Evolutionary conservation across 1,139 yeast species (phyloP), one percentile per base, ranked within the genome.

Genomic region (Hansenula sp.): DNA sequence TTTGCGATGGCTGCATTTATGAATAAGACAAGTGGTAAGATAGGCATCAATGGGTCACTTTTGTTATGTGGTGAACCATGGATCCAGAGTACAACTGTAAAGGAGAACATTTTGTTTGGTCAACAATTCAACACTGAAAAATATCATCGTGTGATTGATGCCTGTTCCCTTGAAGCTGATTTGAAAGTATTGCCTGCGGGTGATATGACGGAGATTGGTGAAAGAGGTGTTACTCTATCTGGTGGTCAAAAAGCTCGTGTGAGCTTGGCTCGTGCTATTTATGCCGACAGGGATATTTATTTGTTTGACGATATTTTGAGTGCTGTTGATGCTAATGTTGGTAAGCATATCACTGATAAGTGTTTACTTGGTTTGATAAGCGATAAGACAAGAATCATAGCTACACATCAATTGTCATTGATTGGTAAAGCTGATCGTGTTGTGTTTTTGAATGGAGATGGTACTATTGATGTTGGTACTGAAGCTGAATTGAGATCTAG

Each of bases 251-350:
- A 89, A 65, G 94, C 96, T 1, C 61, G 70, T 64, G 56, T 65
- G 2, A 83, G 81, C 54, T 69, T 89, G 45, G 96, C 96, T 1
- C 74, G 96, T 52, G 87, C 95, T 3, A 87, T 85, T 3, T 89
- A 89, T 60, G 78, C 83, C 31, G 70, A 77, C 43, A 68, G 71
- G 16, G 89, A 84, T 50, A 79, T 86, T 30, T 69, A 85, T 30
- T 64, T 89, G 45, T 67, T 89, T 47, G 96, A 89, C 59, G 96
- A 89, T 63, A 91, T 88, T 5, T 70, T 89, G 47, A 80, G 89
- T 65, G 96, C 96, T 1, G 96, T 89, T 9, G 96, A 89, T 68
- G 87, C 96, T 9, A 82, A 85, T 57, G 96, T 89, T 19, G 96
- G 96, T 35, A 81, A 78, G 51, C 85, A 81, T 55, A 85, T 89